These are phyloP conservation scores for Cutaneotrichosporon cavernicola DNA, from an alignment of 1,284 basidiomycete species.

Conservation along the genomic window DNA sequence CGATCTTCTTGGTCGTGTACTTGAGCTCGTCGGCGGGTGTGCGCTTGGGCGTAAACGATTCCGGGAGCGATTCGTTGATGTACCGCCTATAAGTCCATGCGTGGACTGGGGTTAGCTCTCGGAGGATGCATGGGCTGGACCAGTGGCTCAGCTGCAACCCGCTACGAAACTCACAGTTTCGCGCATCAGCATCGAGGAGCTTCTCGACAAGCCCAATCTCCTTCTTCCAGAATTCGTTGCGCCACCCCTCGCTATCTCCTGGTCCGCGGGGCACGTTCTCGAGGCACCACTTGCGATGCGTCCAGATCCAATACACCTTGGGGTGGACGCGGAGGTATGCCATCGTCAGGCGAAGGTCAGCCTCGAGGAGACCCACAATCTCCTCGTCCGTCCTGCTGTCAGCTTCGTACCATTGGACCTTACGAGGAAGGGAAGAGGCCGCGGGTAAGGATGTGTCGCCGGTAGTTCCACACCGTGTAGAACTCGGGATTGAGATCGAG, in stretches of 20 bases:
- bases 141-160: background rate
- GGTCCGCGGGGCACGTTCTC: constrained; percentile 75
- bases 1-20: constrained; percentile 87
- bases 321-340: constrained; percentile 75
- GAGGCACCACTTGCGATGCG: constrained; percentile 89
- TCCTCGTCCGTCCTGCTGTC: constrained; percentile 55
- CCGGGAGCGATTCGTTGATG: constrained; percentile 67
- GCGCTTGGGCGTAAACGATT: constrained; percentile 52
- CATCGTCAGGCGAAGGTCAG: constrained; percentile 78
- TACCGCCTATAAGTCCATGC: constrained; percentile 91
- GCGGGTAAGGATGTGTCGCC: constrained; percentile 71
- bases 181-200: constrained; percentile 80
- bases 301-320: constrained; percentile 97
- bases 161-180: constrained; percentile 70
- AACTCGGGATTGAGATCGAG: constrained; percentile 82
- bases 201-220: constrained; percentile 83
- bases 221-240: constrained; percentile 70
- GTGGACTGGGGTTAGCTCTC: constrained; percentile 61
- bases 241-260: constrained; percentile 61
- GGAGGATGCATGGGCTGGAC: background rate
- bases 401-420: constrained; percentile 19
- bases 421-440: constrained; percentile 70
- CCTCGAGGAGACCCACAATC: constrained; percentile 64
- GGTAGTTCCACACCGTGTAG: constrained; percentile 91
- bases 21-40: constrained; percentile 61